phyloP scores from a whole-genome alignment of 257 asterid genomes.

The Misopates orontium region DNA sequence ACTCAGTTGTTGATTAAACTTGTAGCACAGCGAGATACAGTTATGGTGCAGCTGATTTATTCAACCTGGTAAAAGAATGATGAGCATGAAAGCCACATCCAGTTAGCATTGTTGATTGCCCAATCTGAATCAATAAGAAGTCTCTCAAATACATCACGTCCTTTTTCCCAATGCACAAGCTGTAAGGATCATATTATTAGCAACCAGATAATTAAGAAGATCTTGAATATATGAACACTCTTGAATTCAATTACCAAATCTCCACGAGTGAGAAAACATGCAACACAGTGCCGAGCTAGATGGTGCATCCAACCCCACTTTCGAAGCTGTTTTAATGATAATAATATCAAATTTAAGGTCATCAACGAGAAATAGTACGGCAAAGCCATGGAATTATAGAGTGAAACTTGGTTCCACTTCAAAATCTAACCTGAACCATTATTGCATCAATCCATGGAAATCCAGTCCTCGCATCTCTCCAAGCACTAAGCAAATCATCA shows the following conservation, averaged over 20 bases:
- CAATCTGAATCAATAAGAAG: conserved; percentile 96
- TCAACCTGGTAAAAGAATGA: conserved; percentile 93
- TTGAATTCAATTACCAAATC: conserved; percentile 63
- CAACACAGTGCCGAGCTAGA: conserved; percentile 95
- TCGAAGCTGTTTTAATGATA: conserved; percentile 50
- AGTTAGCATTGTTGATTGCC: conserved; percentile 93
- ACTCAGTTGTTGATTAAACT: conserved; percentile 5
- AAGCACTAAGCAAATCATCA: conserved; percentile 67
- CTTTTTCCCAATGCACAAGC: conserved; percentile 94
- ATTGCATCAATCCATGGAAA: conserved; percentile 99
- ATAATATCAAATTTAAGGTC: conserved; percentile 12
- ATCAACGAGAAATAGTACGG: neutral
- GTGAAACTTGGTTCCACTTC: conserved; percentile 7
- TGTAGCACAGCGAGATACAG: neutral
- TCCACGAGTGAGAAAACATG: conserved; percentile 95
- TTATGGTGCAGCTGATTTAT: neutral
- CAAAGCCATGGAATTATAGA: conserved; percentile 14
- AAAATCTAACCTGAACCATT: conserved; percentile 77
- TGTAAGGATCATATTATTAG: conserved; percentile 35
- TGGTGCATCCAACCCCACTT: conserved; percentile 99
- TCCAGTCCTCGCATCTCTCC: conserved; percentile 96
- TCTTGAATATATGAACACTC: neutral
- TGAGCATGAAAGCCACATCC: conserved; percentile 98
- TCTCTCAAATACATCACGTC: conserved; percentile 91
- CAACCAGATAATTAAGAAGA: conserved; percentile 21